These are phyloP conservation scores for Sporothrix curviconia DNA, from an alignment of 2,329 filamentous ascomycete species.

Conservation along the genomic window DNA sequence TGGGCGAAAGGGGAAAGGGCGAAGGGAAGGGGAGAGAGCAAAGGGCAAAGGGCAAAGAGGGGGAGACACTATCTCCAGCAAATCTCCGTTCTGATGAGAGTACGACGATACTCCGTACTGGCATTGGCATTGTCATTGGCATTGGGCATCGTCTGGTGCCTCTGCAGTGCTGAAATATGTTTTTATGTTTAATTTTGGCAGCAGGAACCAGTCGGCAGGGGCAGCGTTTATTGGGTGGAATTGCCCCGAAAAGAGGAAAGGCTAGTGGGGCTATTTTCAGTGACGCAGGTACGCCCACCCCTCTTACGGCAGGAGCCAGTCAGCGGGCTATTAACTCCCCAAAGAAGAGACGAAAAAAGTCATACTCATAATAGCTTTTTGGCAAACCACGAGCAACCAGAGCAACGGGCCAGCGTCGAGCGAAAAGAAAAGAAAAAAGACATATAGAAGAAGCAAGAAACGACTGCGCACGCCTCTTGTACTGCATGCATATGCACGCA, in stretches of 20 bases:
- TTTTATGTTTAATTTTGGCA: slow-evolving; percentile 1
- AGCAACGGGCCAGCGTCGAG: too few species aligned
- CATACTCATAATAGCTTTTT: too few species aligned
- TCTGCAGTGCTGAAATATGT: not conserved
- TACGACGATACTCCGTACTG: too few species aligned
- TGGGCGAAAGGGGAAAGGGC: too few species aligned
- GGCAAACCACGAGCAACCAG: not conserved
- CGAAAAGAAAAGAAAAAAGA: not conserved
- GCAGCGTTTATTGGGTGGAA: slow-evolving; percentile 4
- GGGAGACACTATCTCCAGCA: too few species aligned
- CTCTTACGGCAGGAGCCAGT: not conserved
- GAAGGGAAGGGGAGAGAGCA: too few species aligned
- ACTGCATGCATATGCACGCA: not conserved
- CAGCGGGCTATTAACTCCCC: too few species aligned
- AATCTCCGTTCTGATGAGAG: too few species aligned
- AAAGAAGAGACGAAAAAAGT: not conserved
- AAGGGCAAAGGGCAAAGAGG: too few species aligned
- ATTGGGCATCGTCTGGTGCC: too few species aligned
- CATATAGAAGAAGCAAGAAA: not conserved
- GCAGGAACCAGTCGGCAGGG: not conserved
- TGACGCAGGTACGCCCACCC: slow-evolving; percentile 1
- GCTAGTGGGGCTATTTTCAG: not conserved
- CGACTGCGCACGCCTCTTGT: not conserved
- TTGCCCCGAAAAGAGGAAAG: not conserved
- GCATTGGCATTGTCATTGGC: not conserved